A percentile compares a stretch with the other conserved stretches of the same genome.
These are phyloP conservation scores for Boletus bicolor DNA, from an alignment of 768 basidiomycete genomes.

Conservation along the genomic window DNA sequence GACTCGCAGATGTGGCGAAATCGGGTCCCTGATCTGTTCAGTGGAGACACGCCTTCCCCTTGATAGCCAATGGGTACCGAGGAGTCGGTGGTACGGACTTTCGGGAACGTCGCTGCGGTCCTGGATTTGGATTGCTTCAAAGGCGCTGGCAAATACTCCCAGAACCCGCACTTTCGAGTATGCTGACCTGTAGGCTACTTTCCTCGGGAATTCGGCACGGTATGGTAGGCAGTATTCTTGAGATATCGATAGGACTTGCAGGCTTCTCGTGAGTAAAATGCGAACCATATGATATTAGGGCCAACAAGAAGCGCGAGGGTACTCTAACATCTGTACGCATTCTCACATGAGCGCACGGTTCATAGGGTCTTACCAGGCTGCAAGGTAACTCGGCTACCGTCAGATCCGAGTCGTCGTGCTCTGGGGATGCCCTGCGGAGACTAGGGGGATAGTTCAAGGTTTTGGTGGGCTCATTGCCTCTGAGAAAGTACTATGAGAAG, in stretches of 20 bases:
- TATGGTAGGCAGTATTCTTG: not conserved
- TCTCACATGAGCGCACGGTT: constrained; percentile 14
- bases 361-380: constrained; percentile 13
- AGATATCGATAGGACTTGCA: not conserved
- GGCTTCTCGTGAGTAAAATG: not conserved
- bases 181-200: not conserved
- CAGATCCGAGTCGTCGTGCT: not conserved
- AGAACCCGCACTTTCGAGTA: not conserved
- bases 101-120: not conserved
- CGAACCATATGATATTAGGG: constrained; percentile 15
- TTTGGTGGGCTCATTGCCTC: constrained; percentile 33
- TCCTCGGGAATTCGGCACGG: not conserved
- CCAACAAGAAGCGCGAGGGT: constrained; percentile 5
- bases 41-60: not conserved
- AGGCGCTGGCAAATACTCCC: not conserved
- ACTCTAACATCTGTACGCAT: constrained; percentile 19
- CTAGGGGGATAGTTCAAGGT: constrained; percentile 18
- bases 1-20: not conserved
- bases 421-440: not conserved
- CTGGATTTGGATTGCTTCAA: not conserved
- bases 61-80: not conserved
- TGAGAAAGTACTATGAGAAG: constrained; percentile 12
- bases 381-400: constrained; percentile 5
- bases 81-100: not conserved
- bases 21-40: not conserved